Conservation (phyloP, 306 rosid species). For the Sicyos baderoa region DNA sequence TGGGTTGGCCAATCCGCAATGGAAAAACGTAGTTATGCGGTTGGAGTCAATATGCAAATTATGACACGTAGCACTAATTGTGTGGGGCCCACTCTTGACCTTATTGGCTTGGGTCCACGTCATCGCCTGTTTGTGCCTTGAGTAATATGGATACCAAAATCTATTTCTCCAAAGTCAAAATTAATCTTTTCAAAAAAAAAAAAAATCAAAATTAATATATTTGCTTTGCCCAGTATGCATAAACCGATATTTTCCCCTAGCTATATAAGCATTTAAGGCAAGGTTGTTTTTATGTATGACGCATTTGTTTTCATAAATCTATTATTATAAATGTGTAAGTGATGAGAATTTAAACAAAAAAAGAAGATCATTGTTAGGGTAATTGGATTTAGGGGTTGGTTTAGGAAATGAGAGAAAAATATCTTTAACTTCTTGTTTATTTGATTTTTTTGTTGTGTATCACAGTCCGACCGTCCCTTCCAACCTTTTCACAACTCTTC, state of each 20-base stretch:
- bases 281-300: background rate
- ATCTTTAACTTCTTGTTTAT: no score
- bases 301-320: no score
- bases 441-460: no score
- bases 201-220: background rate
- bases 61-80: slow-evolving; percentile 19
- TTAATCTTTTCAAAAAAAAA: no score
- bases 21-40: background rate
- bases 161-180: no score
- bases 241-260: background rate
- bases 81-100: background rate
- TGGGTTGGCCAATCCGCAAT: background rate
- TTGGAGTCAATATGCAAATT: background rate
- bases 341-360: no score
- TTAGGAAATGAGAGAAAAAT: no score
- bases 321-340: no score
- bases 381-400: no score
- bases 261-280: background rate
- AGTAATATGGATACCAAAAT: background rate
- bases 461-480: no score
- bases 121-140: slow-evolving; percentile 6
- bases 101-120: background rate
- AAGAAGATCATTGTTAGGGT: no score
- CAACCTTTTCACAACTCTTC: no score
- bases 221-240: background rate